A percentile compares a stretch with the other conserved stretches of the same genome.
Evolutionary conservation across 2,329 filamentous ascomycete species (phyloP).

Genomic region (Sporothrix protearum): DNA sequence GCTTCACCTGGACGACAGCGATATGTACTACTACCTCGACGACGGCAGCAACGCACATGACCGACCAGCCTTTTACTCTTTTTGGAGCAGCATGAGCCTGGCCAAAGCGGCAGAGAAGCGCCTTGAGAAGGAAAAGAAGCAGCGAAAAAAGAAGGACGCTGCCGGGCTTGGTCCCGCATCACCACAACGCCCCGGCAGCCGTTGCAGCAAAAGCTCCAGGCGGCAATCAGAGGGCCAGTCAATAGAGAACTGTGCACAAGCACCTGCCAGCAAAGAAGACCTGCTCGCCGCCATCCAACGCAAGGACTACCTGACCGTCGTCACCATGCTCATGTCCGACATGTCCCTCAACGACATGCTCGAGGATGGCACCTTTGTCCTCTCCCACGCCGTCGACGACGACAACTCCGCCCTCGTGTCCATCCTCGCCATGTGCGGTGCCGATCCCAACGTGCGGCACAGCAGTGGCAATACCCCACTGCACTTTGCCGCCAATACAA

Average conservation of each 20-base stretch:
- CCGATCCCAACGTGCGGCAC: constrained; percentile 25
- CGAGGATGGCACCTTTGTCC: constrained; percentile 12
- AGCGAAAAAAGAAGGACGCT: neutral
- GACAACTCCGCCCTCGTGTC: constrained; percentile 20
- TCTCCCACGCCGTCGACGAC: constrained; percentile 17
- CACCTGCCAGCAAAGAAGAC: constrained; percentile 9
- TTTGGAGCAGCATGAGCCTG: constrained; percentile 7
- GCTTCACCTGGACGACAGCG: neutral
- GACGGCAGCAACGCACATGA: neutral
- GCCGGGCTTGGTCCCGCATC: no score
- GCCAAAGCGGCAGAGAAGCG: neutral
- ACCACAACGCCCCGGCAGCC: neutral
- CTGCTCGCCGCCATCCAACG: constrained; percentile 14
- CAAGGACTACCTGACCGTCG: constrained; percentile 15
- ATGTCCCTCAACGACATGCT: constrained; percentile 16
- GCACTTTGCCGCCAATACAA: constrained; percentile 31
- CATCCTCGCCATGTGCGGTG: constrained; percentile 22
- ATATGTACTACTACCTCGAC: neutral
- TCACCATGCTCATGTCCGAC: constrained; percentile 21
- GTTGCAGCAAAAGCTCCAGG: neutral
- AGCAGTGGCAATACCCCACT: constrained; percentile 30
- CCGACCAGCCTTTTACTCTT: constrained; percentile 8
- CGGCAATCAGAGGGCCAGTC: neutral
- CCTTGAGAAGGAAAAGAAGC: neutral
- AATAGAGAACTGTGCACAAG: neutral